Base-by-base conservation (phyloP, 202 grass and related monocot genomes). In the Thinopyrum obtusiflorum region DNA sequence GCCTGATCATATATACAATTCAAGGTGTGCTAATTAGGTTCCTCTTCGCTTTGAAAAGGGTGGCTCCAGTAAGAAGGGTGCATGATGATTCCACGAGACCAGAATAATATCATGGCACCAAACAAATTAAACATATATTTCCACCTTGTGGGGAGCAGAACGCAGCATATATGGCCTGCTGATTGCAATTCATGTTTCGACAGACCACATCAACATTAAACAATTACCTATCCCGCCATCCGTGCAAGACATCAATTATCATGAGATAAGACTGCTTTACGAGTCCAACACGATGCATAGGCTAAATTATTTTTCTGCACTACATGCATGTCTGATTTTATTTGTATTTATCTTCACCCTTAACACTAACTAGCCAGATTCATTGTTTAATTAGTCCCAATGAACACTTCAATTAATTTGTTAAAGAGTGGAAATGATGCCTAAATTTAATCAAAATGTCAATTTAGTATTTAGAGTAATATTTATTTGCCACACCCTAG, bases 121-220 rank as follows among this genome's bases (percentile, higher is more conserved):
- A 72, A 47, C 63, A 46, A 61, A 75, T 13, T 77, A 77, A 77
- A 60, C 49, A 77, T 77, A 11, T 59, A 35, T 57, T 77, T 77
- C 74, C 74, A 77, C 74, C 74, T 89, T 84, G 31, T 87, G 84
- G 84, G 90, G 84, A 87, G 76, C 83, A 89, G 77, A 71, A 81
- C 40, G 65, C 49, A 64, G 23, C 66, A 59, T 80, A 80, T 61
- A 32, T 80, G 74, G 33, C 61, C 61, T 85, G 40, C 26, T 80
- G 81, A 81, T 60, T 88, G 70, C 78, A 82, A 27, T 90, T 71
- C 62, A 76, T 88, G 89, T 85, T 85, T 72, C 86, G 72, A 82
- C 77, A 81, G 20, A 85, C 44, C 72, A 77, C 82, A 67, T 49
- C 86, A 85, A 60, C 77, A 88, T 73, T 88, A 78, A 88, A 91